Evolutionary conservation across 1,284 basidiomycete genomes (phyloP).

Genomic region (Trichosporon asahii): DNA sequence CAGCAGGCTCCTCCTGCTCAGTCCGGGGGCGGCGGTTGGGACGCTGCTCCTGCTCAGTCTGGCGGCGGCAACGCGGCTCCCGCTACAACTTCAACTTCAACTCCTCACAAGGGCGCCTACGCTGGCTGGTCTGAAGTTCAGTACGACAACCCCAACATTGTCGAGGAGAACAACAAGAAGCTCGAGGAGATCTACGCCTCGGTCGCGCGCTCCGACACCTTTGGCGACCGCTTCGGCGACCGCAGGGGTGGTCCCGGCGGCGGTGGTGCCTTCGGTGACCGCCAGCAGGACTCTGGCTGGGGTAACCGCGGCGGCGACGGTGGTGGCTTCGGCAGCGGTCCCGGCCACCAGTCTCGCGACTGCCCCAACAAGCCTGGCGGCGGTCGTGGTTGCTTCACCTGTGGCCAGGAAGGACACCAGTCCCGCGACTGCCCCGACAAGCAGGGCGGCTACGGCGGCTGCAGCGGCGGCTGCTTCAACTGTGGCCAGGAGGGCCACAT

Average conservation of each 20-base stretch:
- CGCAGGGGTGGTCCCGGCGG: too few species aligned
- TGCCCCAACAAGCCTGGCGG: too few species aligned
- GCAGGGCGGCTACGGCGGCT: neutral
- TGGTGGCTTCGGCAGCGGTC: slow-evolving; percentile 3
- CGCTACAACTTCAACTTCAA: neutral
- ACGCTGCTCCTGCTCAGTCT: neutral
- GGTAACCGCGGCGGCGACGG: slow-evolving; percentile 5
- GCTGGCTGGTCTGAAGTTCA: neutral
- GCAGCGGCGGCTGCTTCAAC: slow-evolving; percentile 21
- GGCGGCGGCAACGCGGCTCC: neutral
- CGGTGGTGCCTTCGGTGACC: neutral
- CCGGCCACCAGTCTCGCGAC: too few species aligned
- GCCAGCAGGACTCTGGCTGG: slow-evolving; percentile 13
- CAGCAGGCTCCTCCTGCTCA: neutral
- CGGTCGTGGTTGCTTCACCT: slow-evolving; percentile 17
- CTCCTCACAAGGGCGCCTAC: neutral
- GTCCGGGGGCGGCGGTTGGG: neutral
- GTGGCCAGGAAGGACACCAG: slow-evolving; percentile 14
- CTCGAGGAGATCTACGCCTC: slow-evolving; percentile 10
- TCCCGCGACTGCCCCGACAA: slow-evolving; percentile 12
- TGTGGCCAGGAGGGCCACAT: slow-evolving; percentile 29
- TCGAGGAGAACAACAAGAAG: neutral
- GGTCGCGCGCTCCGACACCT: neutral
- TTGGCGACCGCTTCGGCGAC: slow-evolving; percentile 8
- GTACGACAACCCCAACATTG: neutral